Evolutionary conservation across 768 basidiomycete genomes (phyloP), one percentile per base, ranked within the genome.

Genomic region (Calocybe indica): DNA sequence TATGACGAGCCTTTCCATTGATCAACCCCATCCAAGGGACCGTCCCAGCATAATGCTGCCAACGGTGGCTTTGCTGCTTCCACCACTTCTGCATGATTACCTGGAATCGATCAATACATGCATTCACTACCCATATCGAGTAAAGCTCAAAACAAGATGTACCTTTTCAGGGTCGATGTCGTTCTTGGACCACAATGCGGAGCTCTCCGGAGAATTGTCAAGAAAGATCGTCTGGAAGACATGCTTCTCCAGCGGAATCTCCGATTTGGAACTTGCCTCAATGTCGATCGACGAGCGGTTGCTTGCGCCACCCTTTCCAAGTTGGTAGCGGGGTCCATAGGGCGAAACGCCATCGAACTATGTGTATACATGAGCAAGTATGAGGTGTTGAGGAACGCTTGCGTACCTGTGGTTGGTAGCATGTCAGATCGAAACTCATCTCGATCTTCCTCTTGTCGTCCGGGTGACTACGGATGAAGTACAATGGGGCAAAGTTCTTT

Each of bases 181-280:
- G 30, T 56, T 59, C 52, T 65, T 64, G 5, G 70, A 72, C 73
- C 74, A 77, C 33, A 71, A 57, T 12, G 64, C 43, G 37, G 62
- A 55, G 13, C 66, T 70, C 7, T 66, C 67, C 3, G 56, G 55
- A 30, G 70, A 67, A 33, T 63, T 64, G 51, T 76, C 70, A 8
- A 75, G 64, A 52, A 76, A 76, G 47, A 76, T 74, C 2, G 75
- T 75, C 56, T 75, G 73, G 55, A 74, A 76, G n/a, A 76, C 67
- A 49, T 75, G 74, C 40, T 58, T 52, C n/a, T 65, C 60, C 11
- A 71, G 55, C 1, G 67, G 64, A n/a, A 64, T 65, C 33, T 59
- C 56, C 7, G 52, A 47, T 12, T 32, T 47, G n/a, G 50, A 57
- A 22, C 55, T 14, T 33, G 34, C 3, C 54, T 43, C 14, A 22